Evolutionary conservation across 768 basidiomycete species (phyloP), one percentile per base, ranked within the genome.

Genomic region (Russula abietina): DNA sequence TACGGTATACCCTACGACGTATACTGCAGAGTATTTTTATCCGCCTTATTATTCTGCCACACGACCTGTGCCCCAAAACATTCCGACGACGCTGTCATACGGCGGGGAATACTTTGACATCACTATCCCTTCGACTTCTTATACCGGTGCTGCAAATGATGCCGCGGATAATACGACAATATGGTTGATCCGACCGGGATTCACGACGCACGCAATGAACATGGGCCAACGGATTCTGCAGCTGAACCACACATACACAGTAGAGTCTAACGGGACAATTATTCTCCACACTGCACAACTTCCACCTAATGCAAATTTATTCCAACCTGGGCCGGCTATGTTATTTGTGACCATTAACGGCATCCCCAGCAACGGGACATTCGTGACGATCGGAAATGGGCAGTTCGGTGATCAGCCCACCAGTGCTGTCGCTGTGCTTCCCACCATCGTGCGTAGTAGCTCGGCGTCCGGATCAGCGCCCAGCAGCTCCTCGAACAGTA

Each of bases 271-370:
- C 65, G 88, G 89, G 22, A 83, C 86, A 19, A 86, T 91, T 67
- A 82, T 81, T 10, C 75, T 97, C 3, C 87, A 95, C 73, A 88
- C 91, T 50, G 75, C 88, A 1, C 94, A 95, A 71, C 79, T 84
- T 9, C 92, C 91, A 0, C 89, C 92, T 0, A 93, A 90, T 74
- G 77, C 94, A 11, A 88, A 91, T 71, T 68, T 98, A 69, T 82
- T 97, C 78, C 87, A 89, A 69, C 95, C 96, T 5, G 95, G 95
- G 6, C 94, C 95, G 9, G 89, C 83, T 0, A 77, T 94, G 66
- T 63, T 95, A 64, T 97, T 84, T 70, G 89, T 95, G 62, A 88
- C 85, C 39, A 81, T 98, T 65, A 80, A 87, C 65, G 93, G 92
- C 45, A 83, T 97, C 14, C 95, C 94, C 2, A 87, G 85, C 57